Evolutionary conservation across 2,329 filamentous ascomycete genomes (phyloP).

Genomic region (Xylaria sp.): DNA sequence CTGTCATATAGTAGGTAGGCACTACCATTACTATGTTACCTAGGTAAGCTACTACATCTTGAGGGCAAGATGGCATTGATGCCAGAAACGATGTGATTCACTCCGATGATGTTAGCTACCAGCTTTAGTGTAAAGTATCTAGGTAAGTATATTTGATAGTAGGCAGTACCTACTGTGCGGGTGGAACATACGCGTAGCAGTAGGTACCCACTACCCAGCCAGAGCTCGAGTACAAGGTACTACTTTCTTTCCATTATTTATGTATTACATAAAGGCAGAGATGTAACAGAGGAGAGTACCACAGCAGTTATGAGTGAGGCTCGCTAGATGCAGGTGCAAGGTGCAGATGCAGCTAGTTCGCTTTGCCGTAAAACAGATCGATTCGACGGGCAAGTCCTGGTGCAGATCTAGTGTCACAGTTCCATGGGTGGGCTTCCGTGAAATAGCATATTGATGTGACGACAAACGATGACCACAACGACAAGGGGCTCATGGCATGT

Average conservation of each 20-base stretch:
- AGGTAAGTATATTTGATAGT: too few species aligned
- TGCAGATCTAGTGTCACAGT: constrained; percentile 27
- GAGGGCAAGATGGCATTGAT: not conserved
- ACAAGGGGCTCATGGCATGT: not conserved
- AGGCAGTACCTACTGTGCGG: too few species aligned
- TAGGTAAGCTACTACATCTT: too few species aligned
- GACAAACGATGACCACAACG: not conserved
- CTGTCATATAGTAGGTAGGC: too few species aligned
- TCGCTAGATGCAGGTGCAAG: constrained; percentile 19
- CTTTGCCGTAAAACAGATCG: constrained; percentile 22
- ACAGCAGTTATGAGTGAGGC: constrained; percentile 12
- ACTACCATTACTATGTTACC: too few species aligned
- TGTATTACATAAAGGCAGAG: too few species aligned
- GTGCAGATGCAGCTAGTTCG: constrained; percentile 23
- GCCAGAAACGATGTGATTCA: not conserved
- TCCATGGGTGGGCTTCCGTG: constrained; percentile 24
- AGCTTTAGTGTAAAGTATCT: too few species aligned
- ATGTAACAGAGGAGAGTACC: not conserved
- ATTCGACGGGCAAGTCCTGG: constrained; percentile 18
- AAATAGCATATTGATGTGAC: constrained; percentile 10
- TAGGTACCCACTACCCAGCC: too few species aligned
- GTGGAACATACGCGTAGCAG: too few species aligned
- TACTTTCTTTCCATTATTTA: too few species aligned
- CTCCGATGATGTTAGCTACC: not conserved
- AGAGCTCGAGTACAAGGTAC: not conserved